Evolutionary conservation across 176 grass and related monocot genomes (phyloP), one percentile per base, ranked within the genome.

Genomic region (Miscanthus lutarioriparius): DNA sequence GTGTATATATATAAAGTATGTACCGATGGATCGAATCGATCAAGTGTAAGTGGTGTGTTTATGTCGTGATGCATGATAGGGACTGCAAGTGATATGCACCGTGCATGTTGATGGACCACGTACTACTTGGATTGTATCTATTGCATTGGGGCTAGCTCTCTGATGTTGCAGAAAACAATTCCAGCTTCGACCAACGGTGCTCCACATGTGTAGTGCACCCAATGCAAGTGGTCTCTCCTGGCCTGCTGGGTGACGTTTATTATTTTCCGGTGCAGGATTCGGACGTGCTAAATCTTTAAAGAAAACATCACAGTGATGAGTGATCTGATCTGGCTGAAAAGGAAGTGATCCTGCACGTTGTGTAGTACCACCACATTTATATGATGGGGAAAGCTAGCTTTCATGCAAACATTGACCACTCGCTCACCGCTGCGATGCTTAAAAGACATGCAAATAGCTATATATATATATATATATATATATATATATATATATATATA

Each of bases 101-200:
- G 51, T 70, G 67, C n/a, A 76, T 54, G 69, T 48, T 10, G 17
- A 83, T 35, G 87, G 77, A 41, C 71, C 77, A 81, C n/a, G n/a
- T n/a, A n/a, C 28, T 30, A 30, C 25, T 30, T 28, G 62, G 63
- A 65, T 32, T 7, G 12, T 11, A 62, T 62, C 22, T 44, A 27
- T 27, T 44, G 69, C 63, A 32, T 2, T 17, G 51, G 39, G 70
- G 10, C 59, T 26, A 25, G 71, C 10, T 28, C 64, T 64, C n/a
- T 53, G 7, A 16, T 16, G 62, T 63, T 41, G 20, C 16, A 62
- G n/a, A 43, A 22, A 43, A 47, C 41, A 77, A 80, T 70, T 80
- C 70, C 82, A 85, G 87, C 70, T 89, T 77, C 83, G 83, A 6
- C 71, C 53, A 82, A 72, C 53, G 51, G 72, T 89, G 88, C 73